Evolutionary conservation across 768 basidiomycete genomes (phyloP).

Genomic region (Boletus sp.): DNA sequence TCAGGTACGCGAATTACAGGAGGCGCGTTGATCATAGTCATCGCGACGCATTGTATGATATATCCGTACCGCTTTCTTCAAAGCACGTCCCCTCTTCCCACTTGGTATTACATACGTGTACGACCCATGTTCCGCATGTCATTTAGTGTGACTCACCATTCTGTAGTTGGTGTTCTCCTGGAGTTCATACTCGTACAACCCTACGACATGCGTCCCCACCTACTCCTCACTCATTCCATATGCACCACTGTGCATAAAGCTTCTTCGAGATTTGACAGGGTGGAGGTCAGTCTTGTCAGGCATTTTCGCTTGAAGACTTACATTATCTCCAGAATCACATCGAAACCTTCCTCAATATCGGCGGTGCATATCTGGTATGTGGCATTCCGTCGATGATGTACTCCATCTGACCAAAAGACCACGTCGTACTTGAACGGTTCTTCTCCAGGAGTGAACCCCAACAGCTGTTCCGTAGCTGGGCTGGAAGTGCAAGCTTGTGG

Average conservation of each 20-base stretch:
- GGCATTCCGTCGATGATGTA: neutral
- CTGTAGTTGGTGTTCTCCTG: conserved; percentile 59
- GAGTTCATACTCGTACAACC: conserved; percentile 67
- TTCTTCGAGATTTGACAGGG: conserved; percentile 63
- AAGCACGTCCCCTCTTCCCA: conserved; percentile 61
- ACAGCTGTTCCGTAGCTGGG: no score
- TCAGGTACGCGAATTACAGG: conserved; percentile 24
- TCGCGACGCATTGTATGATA: neutral
- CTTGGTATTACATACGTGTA: conserved; percentile 64
- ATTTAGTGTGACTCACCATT: neutral
- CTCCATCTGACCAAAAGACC: conserved; percentile 1
- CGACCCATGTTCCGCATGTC: neutral
- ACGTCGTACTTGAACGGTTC: no score
- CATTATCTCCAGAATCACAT: conserved; percentile 61
- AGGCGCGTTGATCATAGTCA: conserved; percentile 7
- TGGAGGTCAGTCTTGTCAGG: conserved; percentile 75
- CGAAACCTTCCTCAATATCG: conserved; percentile 79
- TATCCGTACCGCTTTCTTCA: conserved; percentile 11
- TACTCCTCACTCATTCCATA: conserved; percentile 91
- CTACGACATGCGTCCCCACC: no score
- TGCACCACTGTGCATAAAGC: conserved; percentile 60
- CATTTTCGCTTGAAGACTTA: neutral
- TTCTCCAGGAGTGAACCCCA: no score
- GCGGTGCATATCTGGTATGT: conserved; percentile 80
- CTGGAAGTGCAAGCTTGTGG: no score